Evolutionary conservation across 2,329 filamentous ascomycete genomes (phyloP).

Genomic region (Aspergillus fumigatus): DNA sequence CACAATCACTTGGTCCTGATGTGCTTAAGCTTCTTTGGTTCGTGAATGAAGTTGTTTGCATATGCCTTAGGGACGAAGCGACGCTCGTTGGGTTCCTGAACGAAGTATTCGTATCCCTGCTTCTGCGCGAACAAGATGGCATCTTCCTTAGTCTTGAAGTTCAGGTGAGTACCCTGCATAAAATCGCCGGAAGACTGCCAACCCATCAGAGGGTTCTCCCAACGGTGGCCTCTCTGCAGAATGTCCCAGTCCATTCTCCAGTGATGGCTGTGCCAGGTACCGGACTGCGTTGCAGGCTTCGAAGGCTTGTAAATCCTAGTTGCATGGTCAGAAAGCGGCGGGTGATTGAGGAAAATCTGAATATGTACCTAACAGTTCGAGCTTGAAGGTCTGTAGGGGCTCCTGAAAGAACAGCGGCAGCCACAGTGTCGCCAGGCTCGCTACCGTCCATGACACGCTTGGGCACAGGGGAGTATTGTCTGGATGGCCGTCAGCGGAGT

Average conservation of each 20-base stretch:
- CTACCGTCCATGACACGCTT: constrained; percentile 87
- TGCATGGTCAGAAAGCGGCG: constrained; percentile 10
- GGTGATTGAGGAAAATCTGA: not conserved
- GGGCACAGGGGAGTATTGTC: constrained; percentile 85
- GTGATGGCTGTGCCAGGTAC: constrained; percentile 73
- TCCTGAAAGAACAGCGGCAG: constrained; percentile 83
- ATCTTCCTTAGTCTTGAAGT: constrained; percentile 90
- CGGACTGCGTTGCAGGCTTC: constrained; percentile 96
- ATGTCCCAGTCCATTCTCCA: constrained; percentile 99
- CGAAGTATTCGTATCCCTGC: constrained; percentile 98
- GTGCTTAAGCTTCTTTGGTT: constrained; percentile 79
- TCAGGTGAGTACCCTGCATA: constrained; percentile 90
- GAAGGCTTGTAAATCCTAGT: constrained; percentile 81
- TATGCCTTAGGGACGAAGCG: constrained; percentile 88
- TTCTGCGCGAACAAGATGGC: constrained; percentile 95
- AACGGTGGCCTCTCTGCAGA: constrained; percentile 83
- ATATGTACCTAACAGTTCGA: constrained; percentile 77
- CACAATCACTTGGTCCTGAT: constrained; percentile 68
- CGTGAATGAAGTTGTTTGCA: constrained; percentile 92
- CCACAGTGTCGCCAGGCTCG: constrained; percentile 68
- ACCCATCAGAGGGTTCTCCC: constrained; percentile 98
- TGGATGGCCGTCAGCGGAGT: constrained; percentile 40
- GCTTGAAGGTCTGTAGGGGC: constrained; percentile 92
- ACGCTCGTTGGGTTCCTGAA: constrained; percentile 91
- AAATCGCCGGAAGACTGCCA: constrained; percentile 95